phyloP scores from a whole-genome alignment of 192 early-diverging fungal species.

The Rhizophagus clarus region DNA sequence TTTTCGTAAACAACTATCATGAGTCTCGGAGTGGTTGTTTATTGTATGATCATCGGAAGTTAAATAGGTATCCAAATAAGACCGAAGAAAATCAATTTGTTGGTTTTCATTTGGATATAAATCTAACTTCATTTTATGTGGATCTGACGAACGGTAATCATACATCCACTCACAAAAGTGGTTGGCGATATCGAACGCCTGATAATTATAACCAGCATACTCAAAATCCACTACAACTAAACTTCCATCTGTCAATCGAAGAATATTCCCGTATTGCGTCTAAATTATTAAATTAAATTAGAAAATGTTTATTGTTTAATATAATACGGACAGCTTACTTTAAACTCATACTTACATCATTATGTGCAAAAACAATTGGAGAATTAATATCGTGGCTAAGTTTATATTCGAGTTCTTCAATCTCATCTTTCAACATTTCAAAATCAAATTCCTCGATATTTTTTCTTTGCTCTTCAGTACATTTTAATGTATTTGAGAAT shows the following conservation, averaged over 20 bases:
- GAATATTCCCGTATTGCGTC: constrained; percentile 88
- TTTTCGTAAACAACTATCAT: constrained; percentile 1
- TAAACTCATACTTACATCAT: constrained; percentile 60
- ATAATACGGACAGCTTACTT: too few species aligned
- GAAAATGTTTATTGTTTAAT: not conserved
- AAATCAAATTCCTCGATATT: constrained; percentile 48
- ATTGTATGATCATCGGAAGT: constrained; percentile 3
- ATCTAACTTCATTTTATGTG: constrained; percentile 46
- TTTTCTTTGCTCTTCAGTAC: constrained; percentile 22
- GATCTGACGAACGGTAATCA: constrained; percentile 66
- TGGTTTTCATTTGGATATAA: constrained; percentile 62
- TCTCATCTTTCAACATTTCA: constrained; percentile 47
- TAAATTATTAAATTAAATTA: constrained; percentile 32
- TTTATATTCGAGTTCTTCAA: constrained; percentile 48
- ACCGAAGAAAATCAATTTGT: constrained; percentile 60
- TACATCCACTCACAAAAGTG: constrained; percentile 87
- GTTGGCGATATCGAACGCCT: constrained; percentile 80
- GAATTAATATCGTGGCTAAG: constrained; percentile 42
- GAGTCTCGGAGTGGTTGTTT: constrained; percentile 24
- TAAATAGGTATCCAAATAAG: constrained; percentile 56
- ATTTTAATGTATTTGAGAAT: constrained; percentile 36
- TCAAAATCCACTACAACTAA: constrained; percentile 82
- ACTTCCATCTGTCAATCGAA: constrained; percentile 59
- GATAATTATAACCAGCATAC: constrained; percentile 79
- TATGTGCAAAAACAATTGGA: constrained; percentile 88